Percentiles rank a stretch among this genome's conserved stretches.
phyloP scores from a whole-genome alignment of 306 rosid genomes.

The Ammopiptanthus mongolicus region DNA sequence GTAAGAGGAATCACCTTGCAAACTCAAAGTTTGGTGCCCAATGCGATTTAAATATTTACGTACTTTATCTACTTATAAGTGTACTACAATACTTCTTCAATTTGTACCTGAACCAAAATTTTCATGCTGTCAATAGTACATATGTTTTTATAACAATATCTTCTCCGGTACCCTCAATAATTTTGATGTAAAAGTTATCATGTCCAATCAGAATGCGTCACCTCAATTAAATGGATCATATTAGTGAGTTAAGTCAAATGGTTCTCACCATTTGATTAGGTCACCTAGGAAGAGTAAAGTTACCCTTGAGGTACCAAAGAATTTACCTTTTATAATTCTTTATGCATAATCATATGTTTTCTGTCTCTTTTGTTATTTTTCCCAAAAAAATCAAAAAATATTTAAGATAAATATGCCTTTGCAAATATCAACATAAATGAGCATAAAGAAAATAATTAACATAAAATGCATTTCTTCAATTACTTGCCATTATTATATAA shows the following conservation, averaged over 20 bases:
- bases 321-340: too few relatives aligned
- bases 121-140: background rate
- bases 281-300: too few relatives aligned
- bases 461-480: background rate
- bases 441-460: background rate
- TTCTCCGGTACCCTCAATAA: too few relatives aligned
- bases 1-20: conserved; percentile 3
- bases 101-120: background rate
- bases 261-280: too few relatives aligned
- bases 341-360: background rate
- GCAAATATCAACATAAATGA: background rate
- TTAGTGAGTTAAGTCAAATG: too few relatives aligned
- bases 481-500: background rate
- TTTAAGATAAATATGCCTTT: background rate
- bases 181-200: too few relatives aligned
- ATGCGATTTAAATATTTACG: background rate
- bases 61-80: background rate
- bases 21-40: conserved; percentile 9
- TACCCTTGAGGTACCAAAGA: too few relatives aligned
- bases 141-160: background rate
- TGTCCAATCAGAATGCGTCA: too few relatives aligned
- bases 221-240: too few relatives aligned
- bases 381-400: background rate
- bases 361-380: background rate
- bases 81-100: background rate